Evolutionary conservation across 345 rosid genomes (phyloP), one percentile per base, ranked within the genome.

Genomic region (Syzygium aqueum): DNA sequence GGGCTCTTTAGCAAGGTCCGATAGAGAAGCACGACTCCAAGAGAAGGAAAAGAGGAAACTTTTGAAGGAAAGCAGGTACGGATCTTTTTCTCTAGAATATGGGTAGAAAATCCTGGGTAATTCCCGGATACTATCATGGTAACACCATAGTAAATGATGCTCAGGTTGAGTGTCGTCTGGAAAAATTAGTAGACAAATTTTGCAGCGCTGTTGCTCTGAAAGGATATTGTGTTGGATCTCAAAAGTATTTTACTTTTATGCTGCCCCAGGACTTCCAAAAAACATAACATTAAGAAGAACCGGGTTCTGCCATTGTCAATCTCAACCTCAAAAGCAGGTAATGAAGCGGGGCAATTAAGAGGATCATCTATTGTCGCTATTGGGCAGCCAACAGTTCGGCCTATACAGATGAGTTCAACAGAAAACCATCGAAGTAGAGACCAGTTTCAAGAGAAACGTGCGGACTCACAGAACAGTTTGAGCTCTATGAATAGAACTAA

Each of bases 1-100:
- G 89, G 95, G 95, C 52, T 90, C 90, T 61, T 54, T 92, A 61
- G 96, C 95, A 77, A 91, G 95, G 87, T 90, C 91, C 46, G 57
- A 88, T 54, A 92, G 93, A 90, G 92, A 91, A 90, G 88, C 85
- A 33, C 88, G 95, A 53, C 50, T 94, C 53, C 88, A 80, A 61
- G 91, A 88, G n/a, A 94, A 93, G 88, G 91, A 89, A 86, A 88
- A 28, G 85, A 90, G 90, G 91, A 92, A 90, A 88, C 49, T 87
- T 28, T 86, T 52, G 51, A 82, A 87, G 84, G 89, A 57, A 87
- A 85, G 88, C 51, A 92, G 92, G 94, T 91, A 67, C 51, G 27
- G 25, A 22, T 56, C 23, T 40, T 53, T 56, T 54, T 56, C 4
- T 30, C 11, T 53, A 10, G 63, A 28, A 56, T 40, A 37, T 73